A percentile compares a stretch with the other conserved stretches of the same genome.
phyloP scores from a whole-genome alignment of 495 filamentous ascomycete genomes.

The Aspergillus leporis region DNA sequence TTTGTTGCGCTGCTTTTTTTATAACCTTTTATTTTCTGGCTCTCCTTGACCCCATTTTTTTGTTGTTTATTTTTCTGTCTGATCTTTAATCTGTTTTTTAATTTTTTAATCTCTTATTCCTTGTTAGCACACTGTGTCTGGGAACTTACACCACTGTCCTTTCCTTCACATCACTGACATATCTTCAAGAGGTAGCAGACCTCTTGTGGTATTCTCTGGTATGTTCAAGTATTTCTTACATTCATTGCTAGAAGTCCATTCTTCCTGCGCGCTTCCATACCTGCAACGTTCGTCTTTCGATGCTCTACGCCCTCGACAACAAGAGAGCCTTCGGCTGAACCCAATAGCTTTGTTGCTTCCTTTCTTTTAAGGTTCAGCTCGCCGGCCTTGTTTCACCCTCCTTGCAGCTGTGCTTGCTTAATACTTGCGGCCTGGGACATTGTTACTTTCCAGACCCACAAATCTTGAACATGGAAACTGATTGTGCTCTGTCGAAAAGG shows the following conservation, averaged over 20 bases:
- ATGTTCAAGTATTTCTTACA: conserved; percentile 20
- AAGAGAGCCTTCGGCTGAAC: conserved; percentile 3
- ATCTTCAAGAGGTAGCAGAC: conserved; percentile 19
- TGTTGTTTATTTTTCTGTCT: not conserved
- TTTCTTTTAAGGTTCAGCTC: conserved; percentile 19
- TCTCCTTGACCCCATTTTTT: no score
- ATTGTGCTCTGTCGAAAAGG: conserved; percentile 36
- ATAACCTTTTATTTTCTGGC: conserved; percentile 8
- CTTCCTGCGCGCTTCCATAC: conserved; percentile 6
- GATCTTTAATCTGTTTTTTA: not conserved
- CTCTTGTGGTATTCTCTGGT: conserved; percentile 26
- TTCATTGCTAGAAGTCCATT: not conserved
- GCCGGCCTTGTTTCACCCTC: conserved; percentile 27
- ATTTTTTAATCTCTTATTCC: conserved; percentile 4
- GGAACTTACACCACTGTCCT: conserved; percentile 17
- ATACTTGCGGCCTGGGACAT: conserved; percentile 7
- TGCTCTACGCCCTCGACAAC: not conserved
- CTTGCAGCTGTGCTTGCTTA: conserved; percentile 27
- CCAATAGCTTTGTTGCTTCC: conserved; percentile 22
- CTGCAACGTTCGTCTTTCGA: conserved; percentile 2
- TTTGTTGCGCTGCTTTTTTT: no score
- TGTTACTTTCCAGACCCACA: not conserved
- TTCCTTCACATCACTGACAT: conserved; percentile 27
- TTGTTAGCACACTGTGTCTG: not conserved
- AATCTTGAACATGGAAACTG: conserved; percentile 31